These are phyloP conservation scores for Rhamnella rubrinervis DNA, from an alignment of 331 rosid species.

Conservation along the genomic window DNA sequence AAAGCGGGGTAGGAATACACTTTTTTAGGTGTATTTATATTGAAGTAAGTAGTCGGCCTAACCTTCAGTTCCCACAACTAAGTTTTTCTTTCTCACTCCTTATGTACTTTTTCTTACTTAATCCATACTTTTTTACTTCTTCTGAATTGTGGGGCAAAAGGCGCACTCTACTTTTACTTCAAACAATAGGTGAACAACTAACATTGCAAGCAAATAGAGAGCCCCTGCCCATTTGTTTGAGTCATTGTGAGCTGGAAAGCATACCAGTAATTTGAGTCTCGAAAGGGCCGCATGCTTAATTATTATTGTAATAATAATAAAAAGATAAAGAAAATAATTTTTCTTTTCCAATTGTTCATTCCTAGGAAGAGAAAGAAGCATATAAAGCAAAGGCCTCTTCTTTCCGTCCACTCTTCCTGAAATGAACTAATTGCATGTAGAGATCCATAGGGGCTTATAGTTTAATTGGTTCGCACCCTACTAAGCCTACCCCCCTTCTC, in stretches of 20 bases:
- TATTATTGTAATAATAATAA: not conserved
- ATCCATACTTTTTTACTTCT: not conserved
- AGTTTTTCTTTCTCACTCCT: not conserved
- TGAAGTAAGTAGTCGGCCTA: not conserved
- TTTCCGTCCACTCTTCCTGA: not conserved
- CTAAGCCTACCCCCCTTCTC: constrained; percentile 16
- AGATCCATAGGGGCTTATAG: constrained; percentile 15
- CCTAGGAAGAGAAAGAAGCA: not conserved
- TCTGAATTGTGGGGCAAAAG: not conserved
- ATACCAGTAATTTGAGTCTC: not conserved
- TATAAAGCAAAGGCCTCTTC: not conserved
- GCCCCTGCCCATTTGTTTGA: not conserved
- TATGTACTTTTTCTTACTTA: not conserved
- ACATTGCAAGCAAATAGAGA: not conserved
- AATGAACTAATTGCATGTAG: constrained; percentile 15
- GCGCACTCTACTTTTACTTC: not conserved
- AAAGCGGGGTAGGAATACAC: not conserved
- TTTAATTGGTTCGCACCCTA: constrained; percentile 18
- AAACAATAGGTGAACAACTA: not conserved
- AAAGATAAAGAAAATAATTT: not conserved
- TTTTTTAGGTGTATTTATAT: not conserved
- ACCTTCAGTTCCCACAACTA: not conserved
- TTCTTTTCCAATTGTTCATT: not conserved
- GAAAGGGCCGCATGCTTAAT: not conserved
- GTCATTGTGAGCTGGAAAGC: not conserved